A percentile compares a stretch with the other conserved stretches of the same genome.
phyloP scores from a whole-genome alignment of 129 eudicot species.

The Lactuca sativa region DNA sequence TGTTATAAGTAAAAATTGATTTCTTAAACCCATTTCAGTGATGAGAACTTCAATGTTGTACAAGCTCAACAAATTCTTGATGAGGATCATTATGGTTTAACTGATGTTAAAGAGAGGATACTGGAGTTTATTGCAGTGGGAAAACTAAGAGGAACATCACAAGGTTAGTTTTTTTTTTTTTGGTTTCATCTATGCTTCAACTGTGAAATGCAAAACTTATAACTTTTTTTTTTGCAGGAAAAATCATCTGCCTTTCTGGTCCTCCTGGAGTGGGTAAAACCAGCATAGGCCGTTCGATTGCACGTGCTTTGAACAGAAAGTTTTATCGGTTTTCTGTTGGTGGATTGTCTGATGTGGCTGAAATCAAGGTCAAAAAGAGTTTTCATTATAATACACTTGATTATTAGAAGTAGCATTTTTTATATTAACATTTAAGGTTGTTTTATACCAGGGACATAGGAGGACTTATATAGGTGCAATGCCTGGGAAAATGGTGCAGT shows the following conservation, averaged over 20 bases:
- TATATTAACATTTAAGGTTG: conserved; percentile 19
- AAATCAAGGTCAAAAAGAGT: conserved; percentile 65
- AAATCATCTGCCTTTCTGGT: conserved; percentile 91
- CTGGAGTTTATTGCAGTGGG: conserved; percentile 98
- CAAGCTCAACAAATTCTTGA: conserved; percentile 87
- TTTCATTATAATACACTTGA: neutral
- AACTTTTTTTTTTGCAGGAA: conserved; percentile 43
- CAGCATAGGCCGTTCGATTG: conserved; percentile 98
- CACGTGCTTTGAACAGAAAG: conserved; percentile 92
- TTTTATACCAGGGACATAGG: conserved; percentile 76
- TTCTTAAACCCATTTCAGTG: conserved; percentile 49
- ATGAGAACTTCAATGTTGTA: conserved; percentile 87
- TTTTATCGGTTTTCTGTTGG: conserved; percentile 98
- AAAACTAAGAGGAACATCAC: conserved; percentile 92
- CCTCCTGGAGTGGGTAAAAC: conserved; percentile 99
- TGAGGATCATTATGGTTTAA: conserved; percentile 95
- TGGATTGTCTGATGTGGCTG: conserved; percentile 99
- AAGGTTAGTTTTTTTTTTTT: conserved; percentile 56
- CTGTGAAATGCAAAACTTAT: neutral
- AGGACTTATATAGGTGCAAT: conserved; percentile 98
- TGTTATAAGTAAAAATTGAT: neutral
- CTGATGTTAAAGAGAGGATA: conserved; percentile 95
- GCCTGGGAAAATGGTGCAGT: conserved; percentile 99
- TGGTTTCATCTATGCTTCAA: conserved; percentile 4
- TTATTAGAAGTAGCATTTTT: neutral